phyloP scores from a whole-genome alignment of 2,329 filamentous ascomycete genomes.

The Aspergillus sp. region DNA sequence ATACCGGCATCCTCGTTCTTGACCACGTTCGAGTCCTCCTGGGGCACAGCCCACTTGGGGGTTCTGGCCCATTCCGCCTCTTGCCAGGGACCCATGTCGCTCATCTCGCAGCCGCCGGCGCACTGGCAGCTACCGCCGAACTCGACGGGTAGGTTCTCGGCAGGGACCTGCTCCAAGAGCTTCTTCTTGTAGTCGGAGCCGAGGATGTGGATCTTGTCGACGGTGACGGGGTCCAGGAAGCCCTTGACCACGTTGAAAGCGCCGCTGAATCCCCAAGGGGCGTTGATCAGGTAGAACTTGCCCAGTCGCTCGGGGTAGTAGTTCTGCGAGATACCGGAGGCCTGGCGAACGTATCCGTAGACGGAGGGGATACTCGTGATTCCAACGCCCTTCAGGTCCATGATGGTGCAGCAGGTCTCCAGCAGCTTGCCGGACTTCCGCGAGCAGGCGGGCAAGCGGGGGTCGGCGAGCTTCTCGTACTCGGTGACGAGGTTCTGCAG shows the following conservation, averaged over 20 bases:
- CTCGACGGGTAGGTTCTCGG: slow-evolving; percentile 82
- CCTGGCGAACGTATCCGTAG: slow-evolving; percentile 82
- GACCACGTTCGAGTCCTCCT: slow-evolving; percentile 26
- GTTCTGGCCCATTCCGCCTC: slow-evolving; percentile 46
- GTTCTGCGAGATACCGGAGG: slow-evolving; percentile 90
- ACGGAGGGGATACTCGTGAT: slow-evolving; percentile 78
- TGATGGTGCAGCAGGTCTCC: slow-evolving; percentile 97
- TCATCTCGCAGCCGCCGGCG: slow-evolving; percentile 76
- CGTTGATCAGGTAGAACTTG: slow-evolving; percentile 96
- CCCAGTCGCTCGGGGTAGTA: slow-evolving; percentile 98
- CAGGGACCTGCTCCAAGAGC: slow-evolving; percentile 77
- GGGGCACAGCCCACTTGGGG: slow-evolving; percentile 43
- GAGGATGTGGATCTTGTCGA: slow-evolving; percentile 91
- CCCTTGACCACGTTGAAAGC: slow-evolving; percentile 86
- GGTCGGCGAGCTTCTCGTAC: slow-evolving; percentile 94
- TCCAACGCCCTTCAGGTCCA: slow-evolving; percentile 95
- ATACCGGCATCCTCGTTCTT: slow-evolving; percentile 27
- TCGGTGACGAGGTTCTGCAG: slow-evolving; percentile 93
- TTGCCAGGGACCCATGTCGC: slow-evolving; percentile 86
- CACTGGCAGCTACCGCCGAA: slow-evolving; percentile 87
- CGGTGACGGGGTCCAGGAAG: slow-evolving; percentile 95
- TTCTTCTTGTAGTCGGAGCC: slow-evolving; percentile 79
- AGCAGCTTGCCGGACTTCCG: slow-evolving; percentile 85
- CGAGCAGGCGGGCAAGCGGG: slow-evolving; percentile 90
- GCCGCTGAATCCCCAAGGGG: slow-evolving; percentile 88